Base-by-base conservation (phyloP, 2,329 filamentous ascomycete genomes). In the Colletotrichum truncatum region DNA sequence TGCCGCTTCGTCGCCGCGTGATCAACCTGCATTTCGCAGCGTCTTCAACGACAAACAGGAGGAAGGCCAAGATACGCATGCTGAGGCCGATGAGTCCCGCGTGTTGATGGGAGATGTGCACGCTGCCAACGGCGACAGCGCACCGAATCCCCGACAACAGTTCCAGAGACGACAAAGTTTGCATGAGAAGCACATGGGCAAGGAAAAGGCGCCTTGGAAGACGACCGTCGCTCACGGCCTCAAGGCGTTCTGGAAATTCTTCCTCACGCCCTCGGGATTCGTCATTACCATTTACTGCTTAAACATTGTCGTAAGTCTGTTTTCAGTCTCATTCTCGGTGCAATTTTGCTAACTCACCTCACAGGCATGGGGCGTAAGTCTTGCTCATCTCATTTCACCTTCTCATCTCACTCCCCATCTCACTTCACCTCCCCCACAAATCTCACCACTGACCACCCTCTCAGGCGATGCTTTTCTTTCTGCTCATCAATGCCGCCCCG, bases 401-500 rank as follows among this genome's bases (percentile, higher is more conserved):
- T n/a, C n/a, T n/a, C 28, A 25, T 18, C 12, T 11, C 4, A 41
- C 38, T 18, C 46, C 12, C 28, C 34, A 52, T 7, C 41, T 45
- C 10, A 36, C 39, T 12, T 25, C 45, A 57, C 36, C 51, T 12
- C 6, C 6, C 12, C 12, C 18, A 3, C 16, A 10, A 23, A 49
- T 3, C 28, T 23, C 46, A 34, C 26, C n/a, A 23, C 32, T 65
- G 28, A 65, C 48, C 43, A 32, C 14, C n/a, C n/a, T 55, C 18
- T 21, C 49, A 73, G 71, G 72, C 71, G 3, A 73, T 73, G 71
- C 66, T 73, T n/a, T 73, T 73, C 67, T 73, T 73, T 43, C 69
- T 73, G 12, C 66, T 73, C 3, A 69, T 73, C 45, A 73, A 73
- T 9, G 71, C 68, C 3, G 69, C 69, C 1, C 69, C 69, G 7